Base-by-base conservation (phyloP, 352 stramenopile species). In the Thalassiosira exigua region DNA sequence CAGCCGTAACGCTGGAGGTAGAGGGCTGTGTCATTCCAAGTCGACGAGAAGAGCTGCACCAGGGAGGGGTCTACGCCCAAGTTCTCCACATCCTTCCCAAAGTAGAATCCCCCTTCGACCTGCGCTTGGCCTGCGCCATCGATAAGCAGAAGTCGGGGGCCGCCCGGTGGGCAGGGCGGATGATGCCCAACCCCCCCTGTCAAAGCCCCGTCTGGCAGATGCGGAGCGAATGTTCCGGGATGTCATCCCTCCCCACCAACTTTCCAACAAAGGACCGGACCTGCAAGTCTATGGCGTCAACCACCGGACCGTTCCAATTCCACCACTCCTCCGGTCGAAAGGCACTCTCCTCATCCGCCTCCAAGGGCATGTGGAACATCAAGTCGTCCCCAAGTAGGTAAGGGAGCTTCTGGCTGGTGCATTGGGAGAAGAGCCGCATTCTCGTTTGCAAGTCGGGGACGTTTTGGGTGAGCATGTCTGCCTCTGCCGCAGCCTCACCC, bases 121-220 rank as follows among this genome's bases (percentile, higher is more conserved):
- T 46, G 24, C 41, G 22, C 1, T 52, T 26, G 27, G 61, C 30
- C 0, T 61, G 1, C 7, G 12, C 59, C 36, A 62, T 75, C 7
- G 41, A 61, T 26, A 75, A 12, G n/a, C 67, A 29, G 36, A 80
- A 80, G 29, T 75, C 71, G 14, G 64, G 54, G 39, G 67, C 50
- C 0, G 71, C 62, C 1, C 71, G 2, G 11, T 39, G n/a, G 17
- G 71, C 27, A 19, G 57, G 21, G 11, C 17, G 32, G 58, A 78
- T 29, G 0, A 78, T 14, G 0, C 58, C 44, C 0, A 78, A 19
- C 4, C 69, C 59, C 1, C 69, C 58, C n/a, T 76, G 36, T 7
- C 9, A n/a, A 26, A 69, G 14, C 4, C 21, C 32, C 2, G 68
- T 32, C 0, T 76, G 27, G 19, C 11, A 17, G 1, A 76, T 61